phyloP scores from a whole-genome alignment of 352 stramenopile genomes.

The Globisporangium alternatum region DNA sequence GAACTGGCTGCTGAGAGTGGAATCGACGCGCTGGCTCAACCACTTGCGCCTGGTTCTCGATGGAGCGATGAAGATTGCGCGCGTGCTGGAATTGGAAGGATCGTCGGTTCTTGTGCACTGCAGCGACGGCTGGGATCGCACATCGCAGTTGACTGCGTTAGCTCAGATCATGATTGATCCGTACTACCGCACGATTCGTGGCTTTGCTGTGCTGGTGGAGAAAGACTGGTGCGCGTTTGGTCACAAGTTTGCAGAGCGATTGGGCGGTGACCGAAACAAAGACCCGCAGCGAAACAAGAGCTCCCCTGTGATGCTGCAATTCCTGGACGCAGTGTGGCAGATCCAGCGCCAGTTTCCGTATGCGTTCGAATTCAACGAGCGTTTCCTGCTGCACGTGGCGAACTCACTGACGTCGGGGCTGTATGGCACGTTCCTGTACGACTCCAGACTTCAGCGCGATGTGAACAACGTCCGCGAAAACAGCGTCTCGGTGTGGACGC shows the following conservation, averaged over 20 bases:
- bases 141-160: slow-evolving; percentile 67
- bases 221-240: slow-evolving; percentile 88
- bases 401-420: slow-evolving; percentile 78
- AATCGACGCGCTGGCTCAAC: slow-evolving; percentile 82
- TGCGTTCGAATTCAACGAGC: slow-evolving; percentile 87
- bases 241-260: slow-evolving; percentile 77
- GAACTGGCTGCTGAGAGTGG: slow-evolving; percentile 64
- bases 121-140: slow-evolving; percentile 88
- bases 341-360: slow-evolving; percentile 76
- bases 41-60: slow-evolving; percentile 83
- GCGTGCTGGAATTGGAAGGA: slow-evolving; percentile 80
- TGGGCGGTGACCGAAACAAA: slow-evolving; percentile 66
- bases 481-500: slow-evolving; percentile 80
- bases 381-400: slow-evolving; percentile 75
- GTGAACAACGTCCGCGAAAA: slow-evolving; percentile 48
- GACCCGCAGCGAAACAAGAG: slow-evolving; percentile 75
- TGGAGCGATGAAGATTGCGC: slow-evolving; percentile 80
- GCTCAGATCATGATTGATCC: slow-evolving; percentile 89
- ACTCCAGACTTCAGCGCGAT: slow-evolving; percentile 67
- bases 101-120: slow-evolving; percentile 84
- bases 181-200: slow-evolving; percentile 83
- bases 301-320: slow-evolving; percentile 86
- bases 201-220: slow-evolving; percentile 77
- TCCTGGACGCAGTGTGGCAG: slow-evolving; percentile 84
- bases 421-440: slow-evolving; percentile 83